Percentiles rank a stretch among this genome's conserved stretches.
Evolutionary conservation across 208 protist genomes (phyloP).

Genomic region (Trypanosoma avium): DNA sequence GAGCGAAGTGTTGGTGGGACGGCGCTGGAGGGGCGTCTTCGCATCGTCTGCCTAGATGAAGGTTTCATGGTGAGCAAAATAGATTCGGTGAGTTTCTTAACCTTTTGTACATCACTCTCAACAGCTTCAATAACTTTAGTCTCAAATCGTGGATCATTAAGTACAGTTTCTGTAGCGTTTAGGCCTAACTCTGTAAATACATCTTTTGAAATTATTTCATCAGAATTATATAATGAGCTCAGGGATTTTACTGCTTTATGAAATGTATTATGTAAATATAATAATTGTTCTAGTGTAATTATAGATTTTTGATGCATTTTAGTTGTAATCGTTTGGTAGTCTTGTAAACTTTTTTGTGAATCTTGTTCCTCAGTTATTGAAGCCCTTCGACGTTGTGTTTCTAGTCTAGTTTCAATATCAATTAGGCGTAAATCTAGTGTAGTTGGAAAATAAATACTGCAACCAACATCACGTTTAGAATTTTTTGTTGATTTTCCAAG

Average conservation of each 20-base stretch:
- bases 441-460: conserved; percentile 30
- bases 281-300: conserved; percentile 34
- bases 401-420: conserved; percentile 54
- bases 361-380: conserved; percentile 27
- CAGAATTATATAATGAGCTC: not conserved
- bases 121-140: conserved; percentile 54
- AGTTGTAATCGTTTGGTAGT: not conserved
- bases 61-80: not conserved
- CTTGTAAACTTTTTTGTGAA: conserved; percentile 21
- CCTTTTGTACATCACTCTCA: conserved; percentile 24
- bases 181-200: conserved; percentile 7
- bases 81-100: not conserved
- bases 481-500: conserved; percentile 20
- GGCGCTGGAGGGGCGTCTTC: too few relatives aligned
- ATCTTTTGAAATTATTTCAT: not conserved
- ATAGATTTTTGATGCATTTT: conserved; percentile 32
- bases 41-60: not conserved
- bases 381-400: conserved; percentile 43
- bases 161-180: conserved; percentile 22
- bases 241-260: not conserved
- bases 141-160: conserved; percentile 50
- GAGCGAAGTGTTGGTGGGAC: not conserved
- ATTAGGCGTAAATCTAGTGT: conserved; percentile 50
- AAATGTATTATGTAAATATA: conserved; percentile 29
- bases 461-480: conserved; percentile 31